A percentile compares a stretch with the other conserved stretches of the same genome.
phyloP scores from a whole-genome alignment of 1,284 basidiomycete species.

The Moesziomyces parantarcticus region DNA sequence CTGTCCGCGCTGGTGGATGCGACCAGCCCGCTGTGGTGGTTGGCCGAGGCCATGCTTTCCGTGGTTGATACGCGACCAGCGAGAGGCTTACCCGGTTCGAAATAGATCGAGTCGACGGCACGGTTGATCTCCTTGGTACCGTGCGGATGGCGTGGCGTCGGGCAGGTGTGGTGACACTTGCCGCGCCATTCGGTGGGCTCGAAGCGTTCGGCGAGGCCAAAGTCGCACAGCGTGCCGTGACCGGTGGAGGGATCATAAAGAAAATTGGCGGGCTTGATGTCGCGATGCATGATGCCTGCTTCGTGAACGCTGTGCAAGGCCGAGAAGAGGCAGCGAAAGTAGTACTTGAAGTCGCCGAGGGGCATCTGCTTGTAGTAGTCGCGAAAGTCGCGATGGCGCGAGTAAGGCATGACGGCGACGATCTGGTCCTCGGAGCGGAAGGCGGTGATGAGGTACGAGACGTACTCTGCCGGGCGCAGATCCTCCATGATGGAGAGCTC shows the following conservation, averaged over 20 bases:
- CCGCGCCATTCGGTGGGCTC: slow-evolving; percentile 62
- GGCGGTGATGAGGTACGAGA: slow-evolving; percentile 85
- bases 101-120: slow-evolving; percentile 51
- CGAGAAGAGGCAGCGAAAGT: slow-evolving; percentile 90
- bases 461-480: slow-evolving; percentile 64
- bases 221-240: slow-evolving; percentile 90
- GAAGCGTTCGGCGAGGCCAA: slow-evolving; percentile 76
- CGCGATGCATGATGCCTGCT: slow-evolving; percentile 91
- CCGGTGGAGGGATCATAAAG: slow-evolving; percentile 88
- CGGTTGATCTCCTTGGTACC: slow-evolving; percentile 59
- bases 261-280: slow-evolving; percentile 98
- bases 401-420: slow-evolving; percentile 93
- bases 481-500: slow-evolving; percentile 93
- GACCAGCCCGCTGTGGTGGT: slow-evolving; percentile 68
- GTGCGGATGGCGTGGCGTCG: slow-evolving; percentile 53
- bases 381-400: slow-evolving; percentile 90
- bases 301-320: slow-evolving; percentile 89
- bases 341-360: slow-evolving; percentile 81
- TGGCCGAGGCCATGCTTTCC: slow-evolving; percentile 6
- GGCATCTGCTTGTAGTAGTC: slow-evolving; percentile 82
- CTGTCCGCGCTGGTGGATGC: slow-evolving; percentile 69
- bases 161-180: slow-evolving; percentile 65
- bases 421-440: slow-evolving; percentile 93
- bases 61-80: slow-evolving; percentile 22
- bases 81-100: slow-evolving; percentile 58